Conservation (phyloP, 2,329 filamentous ascomycete genomes). For the Leptographium radiaticola region DNA sequence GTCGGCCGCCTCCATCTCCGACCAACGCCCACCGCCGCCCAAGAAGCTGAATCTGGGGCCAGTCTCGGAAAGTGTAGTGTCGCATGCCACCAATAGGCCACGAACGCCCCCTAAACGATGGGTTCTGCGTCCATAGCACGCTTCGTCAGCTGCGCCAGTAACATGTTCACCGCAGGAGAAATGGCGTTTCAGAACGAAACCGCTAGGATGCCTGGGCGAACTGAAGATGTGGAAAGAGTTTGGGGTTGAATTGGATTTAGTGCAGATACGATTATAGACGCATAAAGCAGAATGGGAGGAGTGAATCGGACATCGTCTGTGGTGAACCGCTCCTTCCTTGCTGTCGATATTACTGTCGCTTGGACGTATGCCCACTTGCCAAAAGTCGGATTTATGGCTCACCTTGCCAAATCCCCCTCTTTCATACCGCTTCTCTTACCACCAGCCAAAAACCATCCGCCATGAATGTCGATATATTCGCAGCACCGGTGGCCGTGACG, state of each 20-base stretch:
- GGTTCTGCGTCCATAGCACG: background rate
- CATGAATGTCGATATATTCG: slow-evolving; percentile 35
- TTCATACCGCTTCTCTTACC: background rate
- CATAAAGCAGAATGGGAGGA: too few relatives aligned
- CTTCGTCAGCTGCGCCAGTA: background rate
- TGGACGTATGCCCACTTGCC: too few relatives aligned
- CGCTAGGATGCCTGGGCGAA: background rate
- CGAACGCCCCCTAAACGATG: background rate
- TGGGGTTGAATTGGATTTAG: too few relatives aligned
- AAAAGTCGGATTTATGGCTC: too few relatives aligned
- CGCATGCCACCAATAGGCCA: background rate
- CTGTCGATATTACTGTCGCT: too few relatives aligned
- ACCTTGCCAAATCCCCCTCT: background rate
- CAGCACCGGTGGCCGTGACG: slow-evolving; percentile 36
- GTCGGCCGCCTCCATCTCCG: background rate
- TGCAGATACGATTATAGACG: too few relatives aligned
- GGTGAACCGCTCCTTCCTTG: too few relatives aligned
- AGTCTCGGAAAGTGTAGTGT: too few relatives aligned
- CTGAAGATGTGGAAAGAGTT: background rate
- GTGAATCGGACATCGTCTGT: too few relatives aligned
- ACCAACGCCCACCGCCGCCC: background rate
- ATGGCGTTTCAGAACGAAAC: background rate
- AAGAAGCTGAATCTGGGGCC: too few relatives aligned
- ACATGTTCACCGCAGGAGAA: background rate
- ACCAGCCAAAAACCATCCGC: background rate